Evolutionary conservation across 1,284 basidiomycete species (phyloP).

Genomic region (Puccinia brachypodii): DNA sequence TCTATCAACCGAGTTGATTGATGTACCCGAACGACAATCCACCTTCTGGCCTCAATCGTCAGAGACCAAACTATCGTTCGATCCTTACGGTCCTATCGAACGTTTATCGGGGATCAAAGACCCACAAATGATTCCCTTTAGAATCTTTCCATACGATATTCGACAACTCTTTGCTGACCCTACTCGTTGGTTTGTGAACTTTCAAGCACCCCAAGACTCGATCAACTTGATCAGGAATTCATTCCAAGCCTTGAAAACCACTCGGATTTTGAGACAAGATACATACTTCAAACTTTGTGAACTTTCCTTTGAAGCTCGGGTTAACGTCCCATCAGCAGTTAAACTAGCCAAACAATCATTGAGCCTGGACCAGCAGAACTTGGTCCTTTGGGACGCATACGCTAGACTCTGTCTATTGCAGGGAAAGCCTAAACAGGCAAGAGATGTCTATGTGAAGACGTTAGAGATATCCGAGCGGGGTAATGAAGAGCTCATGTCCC

Average conservation of each 20-base stretch:
- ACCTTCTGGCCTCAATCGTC: constrained; percentile 53
- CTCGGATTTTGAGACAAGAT: constrained; percentile 56
- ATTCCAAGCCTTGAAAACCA: constrained; percentile 54
- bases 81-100: constrained; percentile 59
- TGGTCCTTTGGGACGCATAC: constrained; percentile 76
- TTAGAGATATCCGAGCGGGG: constrained; percentile 48
- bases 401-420: constrained; percentile 75
- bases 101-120: constrained; percentile 49
- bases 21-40: constrained; percentile 50
- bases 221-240: constrained; percentile 53
- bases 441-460: constrained; percentile 70
- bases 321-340: constrained; percentile 66
- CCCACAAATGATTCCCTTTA: constrained; percentile 53
- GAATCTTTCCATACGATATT: constrained; percentile 51
- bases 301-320: constrained; percentile 66
- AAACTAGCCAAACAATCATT: constrained; percentile 73
- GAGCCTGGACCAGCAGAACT: constrained; percentile 66
- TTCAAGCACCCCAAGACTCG: constrained; percentile 52
- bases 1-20: constrained; percentile 54
- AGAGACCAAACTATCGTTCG: constrained; percentile 50
- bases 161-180: constrained; percentile 51
- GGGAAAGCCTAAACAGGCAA: constrained; percentile 69
- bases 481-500: constrained; percentile 51
- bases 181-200: constrained; percentile 57
- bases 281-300: constrained; percentile 57